phyloP scores from a whole-genome alignment of 345 rosid species.

The Linum tenue region DNA sequence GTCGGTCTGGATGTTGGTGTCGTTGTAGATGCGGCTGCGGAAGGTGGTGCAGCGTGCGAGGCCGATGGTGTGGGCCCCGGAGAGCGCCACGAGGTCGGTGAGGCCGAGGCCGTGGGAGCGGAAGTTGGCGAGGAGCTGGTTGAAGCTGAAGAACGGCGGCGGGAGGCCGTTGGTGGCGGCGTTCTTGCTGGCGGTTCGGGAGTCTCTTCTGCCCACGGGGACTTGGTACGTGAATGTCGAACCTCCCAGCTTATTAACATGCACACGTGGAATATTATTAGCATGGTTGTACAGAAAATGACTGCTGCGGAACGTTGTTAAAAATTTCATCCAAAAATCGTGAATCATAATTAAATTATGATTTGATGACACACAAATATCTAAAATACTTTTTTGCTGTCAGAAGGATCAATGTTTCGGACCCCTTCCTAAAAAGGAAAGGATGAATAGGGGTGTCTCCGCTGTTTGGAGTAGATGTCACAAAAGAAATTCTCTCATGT shows the following conservation, averaged over 20 bases:
- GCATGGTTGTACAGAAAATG: no score
- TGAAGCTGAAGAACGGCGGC: constrained; percentile 47
- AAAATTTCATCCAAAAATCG: no score
- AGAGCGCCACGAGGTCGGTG: background rate
- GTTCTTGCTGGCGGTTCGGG: constrained; percentile 60
- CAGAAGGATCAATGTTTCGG: no score
- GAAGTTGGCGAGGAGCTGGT: constrained; percentile 50
- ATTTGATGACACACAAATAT: no score
- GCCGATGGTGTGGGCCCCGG: constrained; percentile 40
- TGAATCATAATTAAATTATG: no score
- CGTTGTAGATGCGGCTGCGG: constrained; percentile 34
- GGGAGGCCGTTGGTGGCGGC: constrained; percentile 76
- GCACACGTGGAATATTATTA: no score
- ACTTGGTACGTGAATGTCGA: constrained; percentile 47
- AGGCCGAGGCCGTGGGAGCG: constrained; percentile 59
- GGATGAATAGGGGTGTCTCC: no score
- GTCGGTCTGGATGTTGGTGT: constrained; percentile 24
- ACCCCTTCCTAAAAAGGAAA: no score
- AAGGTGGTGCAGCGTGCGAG: constrained; percentile 37
- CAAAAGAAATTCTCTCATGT: no score
- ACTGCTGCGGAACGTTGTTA: no score
- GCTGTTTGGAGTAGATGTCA: no score
- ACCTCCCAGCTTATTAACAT: constrained; percentile 64
- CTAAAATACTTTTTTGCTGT: no score
- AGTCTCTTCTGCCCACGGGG: constrained; percentile 82